phyloP scores from a whole-genome alignment of 176 grass and related monocot genomes.

The Chrysopogon serrulatus region DNA sequence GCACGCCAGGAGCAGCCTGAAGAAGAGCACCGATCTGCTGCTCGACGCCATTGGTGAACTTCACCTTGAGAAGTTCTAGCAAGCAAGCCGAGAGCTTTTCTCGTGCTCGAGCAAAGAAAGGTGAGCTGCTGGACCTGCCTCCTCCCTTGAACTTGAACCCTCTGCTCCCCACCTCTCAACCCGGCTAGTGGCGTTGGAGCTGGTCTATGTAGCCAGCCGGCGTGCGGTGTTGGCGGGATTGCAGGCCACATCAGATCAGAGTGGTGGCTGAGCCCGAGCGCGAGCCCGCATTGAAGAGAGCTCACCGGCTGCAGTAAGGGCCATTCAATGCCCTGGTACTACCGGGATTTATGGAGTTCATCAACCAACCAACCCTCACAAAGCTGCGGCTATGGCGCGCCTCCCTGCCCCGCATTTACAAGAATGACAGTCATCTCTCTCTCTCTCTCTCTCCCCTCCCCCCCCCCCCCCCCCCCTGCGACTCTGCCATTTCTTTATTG shows the following conservation, averaged over 20 bases:
- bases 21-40: not conserved
- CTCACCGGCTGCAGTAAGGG: conserved; percentile 40
- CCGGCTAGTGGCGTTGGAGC: not conserved
- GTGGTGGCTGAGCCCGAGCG: not conserved
- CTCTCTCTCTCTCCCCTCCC: not conserved
- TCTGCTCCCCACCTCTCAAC: conserved; percentile 13
- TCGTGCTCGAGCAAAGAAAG: not conserved
- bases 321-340: conserved; percentile 34
- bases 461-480: no score
- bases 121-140: not conserved
- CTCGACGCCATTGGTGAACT: conserved; percentile 31
- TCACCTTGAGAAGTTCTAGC: conserved; percentile 5
- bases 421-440: conserved; percentile 22
- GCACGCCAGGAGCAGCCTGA: conserved; percentile 29
- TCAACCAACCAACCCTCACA: conserved; percentile 53
- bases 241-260: conserved; percentile 9
- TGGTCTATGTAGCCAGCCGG: conserved; percentile 31
- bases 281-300: conserved; percentile 43
- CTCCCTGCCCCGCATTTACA: conserved; percentile 28
- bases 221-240: not conserved
- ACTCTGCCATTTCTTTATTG: not conserved
- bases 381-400: conserved; percentile 24
- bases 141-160: not conserved
- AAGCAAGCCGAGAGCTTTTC: not conserved
- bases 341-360: conserved; percentile 62